phyloP scores from a whole-genome alignment of 495 filamentous ascomycete genomes.

The Neurospora tetraspora region DNA sequence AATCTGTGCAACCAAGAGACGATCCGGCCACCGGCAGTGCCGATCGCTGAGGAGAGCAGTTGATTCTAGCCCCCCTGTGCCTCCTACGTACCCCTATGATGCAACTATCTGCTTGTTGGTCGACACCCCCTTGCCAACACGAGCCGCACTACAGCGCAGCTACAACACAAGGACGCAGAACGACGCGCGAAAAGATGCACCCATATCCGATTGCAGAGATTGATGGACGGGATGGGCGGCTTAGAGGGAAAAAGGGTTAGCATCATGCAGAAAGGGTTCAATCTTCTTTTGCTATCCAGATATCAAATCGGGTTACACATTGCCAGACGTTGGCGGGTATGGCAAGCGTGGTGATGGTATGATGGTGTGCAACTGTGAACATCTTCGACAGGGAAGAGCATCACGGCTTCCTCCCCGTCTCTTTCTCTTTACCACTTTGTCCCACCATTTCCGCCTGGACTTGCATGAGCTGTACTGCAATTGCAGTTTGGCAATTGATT shows the following conservation, averaged over 20 bases:
- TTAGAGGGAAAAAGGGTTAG: not conserved
- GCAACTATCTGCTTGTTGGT: not conserved
- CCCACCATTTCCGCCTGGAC: not conserved
- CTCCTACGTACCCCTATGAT: not conserved
- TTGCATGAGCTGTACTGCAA: not conserved
- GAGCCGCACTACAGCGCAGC: not conserved
- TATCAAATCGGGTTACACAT: not conserved
- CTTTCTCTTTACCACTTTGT: not conserved
- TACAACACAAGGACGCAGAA: not conserved
- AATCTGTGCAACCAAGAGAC: not conserved
- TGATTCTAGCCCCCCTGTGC: not conserved
- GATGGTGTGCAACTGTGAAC: not conserved
- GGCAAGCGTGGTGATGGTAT: not conserved
- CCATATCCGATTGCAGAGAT: not conserved
- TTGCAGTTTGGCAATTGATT: not conserved
- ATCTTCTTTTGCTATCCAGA: not conserved
- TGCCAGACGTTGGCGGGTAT: not conserved
- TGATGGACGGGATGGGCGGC: not conserved
- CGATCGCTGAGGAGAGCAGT: not conserved
- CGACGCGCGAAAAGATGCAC: not conserved
- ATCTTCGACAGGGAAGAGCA: not conserved
- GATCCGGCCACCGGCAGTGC: not conserved
- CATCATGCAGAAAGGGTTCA: not conserved
- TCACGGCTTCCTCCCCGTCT: not conserved
- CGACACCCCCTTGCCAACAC: not conserved